Evolutionary conservation across 78 protist species (phyloP), one percentile per base, ranked within the genome.

Genomic region (Capsaspora owczarzaki): DNA sequence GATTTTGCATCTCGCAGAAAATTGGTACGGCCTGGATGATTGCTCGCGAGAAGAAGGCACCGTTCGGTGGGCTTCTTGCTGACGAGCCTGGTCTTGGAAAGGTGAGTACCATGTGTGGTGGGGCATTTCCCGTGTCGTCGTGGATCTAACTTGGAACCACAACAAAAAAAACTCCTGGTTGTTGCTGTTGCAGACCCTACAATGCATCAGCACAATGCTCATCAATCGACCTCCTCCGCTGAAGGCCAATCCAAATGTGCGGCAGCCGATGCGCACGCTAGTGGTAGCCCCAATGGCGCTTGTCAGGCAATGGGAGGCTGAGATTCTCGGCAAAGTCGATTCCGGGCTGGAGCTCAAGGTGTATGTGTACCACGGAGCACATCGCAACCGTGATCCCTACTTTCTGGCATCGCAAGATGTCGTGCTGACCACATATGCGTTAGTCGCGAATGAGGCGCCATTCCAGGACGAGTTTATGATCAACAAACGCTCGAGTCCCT

Each of bases 41-140:
- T 2, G 31, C 27, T 33, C 27, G 27, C 41, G 69, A 61, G 69
- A 1, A 23, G 37, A 12, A 6, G 38, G 23, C 10, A 1, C 74
- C 43, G 19, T 46, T 42, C 74, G 74, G 74, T 29, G 74, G 74
- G 27, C 4, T 68, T 6, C 22, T 68, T 40, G 74, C 74, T 4
- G 74, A 68, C 74, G 74, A 68, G 49, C 23, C 4, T 42, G 46
- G 74, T 4, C 72, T 63, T 4, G 72, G 72, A 8, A 63, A 63
- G 72, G 72, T 63, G 66, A 6, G 66, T 56, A 6, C 25, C 56
- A 20, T 49, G n/a, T 16, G n/a, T 10, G 10, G 56, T 16, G 10
- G 56, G 56, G 10, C 10, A 16, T 49, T 10, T 49, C 56, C 16
- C n/a, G 10, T 10, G 56, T 49, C 16, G 56, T 49, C n/a, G n/a